Conservation (phyloP, 2,329 filamentous ascomycete genomes). For the Epichloe sibirici region DNA sequence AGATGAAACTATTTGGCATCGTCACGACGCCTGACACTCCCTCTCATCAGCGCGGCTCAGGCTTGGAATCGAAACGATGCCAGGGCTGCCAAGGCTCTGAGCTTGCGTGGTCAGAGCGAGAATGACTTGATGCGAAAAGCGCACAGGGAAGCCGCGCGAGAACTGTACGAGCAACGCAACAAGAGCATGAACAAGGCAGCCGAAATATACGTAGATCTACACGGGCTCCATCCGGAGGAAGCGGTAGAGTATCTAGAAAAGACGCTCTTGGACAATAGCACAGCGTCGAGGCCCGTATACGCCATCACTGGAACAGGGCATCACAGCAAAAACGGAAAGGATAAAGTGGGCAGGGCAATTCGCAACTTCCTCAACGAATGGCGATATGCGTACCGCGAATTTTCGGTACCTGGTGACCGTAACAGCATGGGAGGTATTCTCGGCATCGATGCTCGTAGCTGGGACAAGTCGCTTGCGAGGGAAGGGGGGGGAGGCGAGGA, state of each 20-base stretch:
- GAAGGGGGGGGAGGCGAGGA: slow-evolving; percentile 24
- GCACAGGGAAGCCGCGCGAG: slow-evolving; percentile 82
- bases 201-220: slow-evolving; percentile 89
- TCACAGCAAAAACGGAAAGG: slow-evolving; percentile 96
- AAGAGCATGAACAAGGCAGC: slow-evolving; percentile 41
- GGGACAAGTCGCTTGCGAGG: slow-evolving; percentile 46
- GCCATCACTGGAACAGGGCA: slow-evolving; percentile 95
- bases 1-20: background rate
- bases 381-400: slow-evolving; percentile 92
- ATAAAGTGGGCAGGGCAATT: slow-evolving; percentile 93
- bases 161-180: slow-evolving; percentile 90
- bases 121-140: slow-evolving; percentile 96
- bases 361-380: slow-evolving; percentile 87
- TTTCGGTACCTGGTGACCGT: slow-evolving; percentile 88
- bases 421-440: slow-evolving; percentile 68
- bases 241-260: slow-evolving; percentile 88
- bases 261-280: slow-evolving; percentile 70
- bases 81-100: slow-evolving; percentile 86
- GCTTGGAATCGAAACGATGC: slow-evolving; percentile 98
- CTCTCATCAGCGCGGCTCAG: slow-evolving; percentile 63
- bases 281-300: slow-evolving; percentile 67
- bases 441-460: slow-evolving; percentile 55
- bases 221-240: slow-evolving; percentile 97
- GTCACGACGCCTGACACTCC: slow-evolving; percentile 5
- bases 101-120: slow-evolving; percentile 86